Base-by-base conservation (phyloP, 305 asterid species). In the Solanum hybrid region DNA sequence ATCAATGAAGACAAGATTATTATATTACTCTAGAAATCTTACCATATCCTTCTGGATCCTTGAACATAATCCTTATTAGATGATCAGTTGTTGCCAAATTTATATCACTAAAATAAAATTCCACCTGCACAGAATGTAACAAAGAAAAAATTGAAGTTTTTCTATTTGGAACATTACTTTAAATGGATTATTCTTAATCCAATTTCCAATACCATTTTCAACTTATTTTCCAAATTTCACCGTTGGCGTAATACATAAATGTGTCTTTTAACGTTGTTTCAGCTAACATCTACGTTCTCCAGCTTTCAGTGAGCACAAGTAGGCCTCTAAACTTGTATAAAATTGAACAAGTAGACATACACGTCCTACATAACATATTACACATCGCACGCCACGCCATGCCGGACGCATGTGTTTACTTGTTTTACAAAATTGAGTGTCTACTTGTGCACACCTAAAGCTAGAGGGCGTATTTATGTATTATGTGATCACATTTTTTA, bases 41-140 rank as follows among this genome's bases (percentile, higher is more conserved):
- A 97, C 99, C 98, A 92, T 92, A 95, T 92, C 98, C 99, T 92
- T 96, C 97, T 89, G 97, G 97, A 92, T 97, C 98, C 91, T 95
- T 95, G 89, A 88, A 75, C 98, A 97, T 97, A 81, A 93, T 89
- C 93, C 93, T 92, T 91, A 93, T 93, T 80, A 97, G 89, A 93
- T 95, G 98, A 92, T 95, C 98, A 80, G 99, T 97, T 61, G 98
- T 96, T 26, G 99, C 99, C 90, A 97, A 93, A 93, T 97, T 97
- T 89, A 96, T 92, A 89, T 97, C 99, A 91, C 99, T 96, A 93
- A 97, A 97, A 93, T 96, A 97, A 91, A 93, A 97, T 91, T 97
- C 99, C 90, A 97, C 98, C 99, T 97, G 94, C 92, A 91, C 36
- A 61, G 26, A 87, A 46, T 61, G 37, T 75, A 22, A 85, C 33